Conservation (phyloP, 2,329 filamentous ascomycete genomes). For the Calonectria hawksworthii region DNA sequence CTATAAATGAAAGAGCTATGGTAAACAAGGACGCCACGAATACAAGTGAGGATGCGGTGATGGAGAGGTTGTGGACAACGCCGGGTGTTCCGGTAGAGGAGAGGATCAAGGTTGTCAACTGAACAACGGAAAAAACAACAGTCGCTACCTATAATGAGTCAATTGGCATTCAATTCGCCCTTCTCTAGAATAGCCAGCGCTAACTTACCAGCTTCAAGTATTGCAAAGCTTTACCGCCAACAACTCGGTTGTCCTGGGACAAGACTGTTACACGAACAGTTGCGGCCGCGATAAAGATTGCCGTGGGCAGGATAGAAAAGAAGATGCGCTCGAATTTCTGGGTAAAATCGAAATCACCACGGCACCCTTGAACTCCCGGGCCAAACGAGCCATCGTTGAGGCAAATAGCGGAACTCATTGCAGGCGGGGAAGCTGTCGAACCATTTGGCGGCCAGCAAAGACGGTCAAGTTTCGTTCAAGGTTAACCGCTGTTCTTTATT, state of each 20-base stretch:
- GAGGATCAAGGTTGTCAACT: slow-evolving; percentile 51
- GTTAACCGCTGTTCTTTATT: background rate
- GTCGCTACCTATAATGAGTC: slow-evolving; percentile 39
- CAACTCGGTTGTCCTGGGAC: slow-evolving; percentile 48
- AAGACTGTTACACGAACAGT: slow-evolving; percentile 51
- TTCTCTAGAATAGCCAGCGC: background rate
- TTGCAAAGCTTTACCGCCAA: slow-evolving; percentile 52
- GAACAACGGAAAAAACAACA: slow-evolving; percentile 44
- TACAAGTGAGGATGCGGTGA: slow-evolving; percentile 43
- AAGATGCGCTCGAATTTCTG: slow-evolving; percentile 63
- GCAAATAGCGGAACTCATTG: slow-evolving; percentile 46
- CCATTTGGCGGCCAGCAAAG: background rate
- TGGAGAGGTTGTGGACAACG: slow-evolving; percentile 42
- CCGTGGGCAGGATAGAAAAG: slow-evolving; percentile 58
- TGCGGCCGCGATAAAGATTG: slow-evolving; percentile 54
- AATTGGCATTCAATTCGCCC: background rate
- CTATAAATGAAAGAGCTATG: slow-evolving; percentile 49
- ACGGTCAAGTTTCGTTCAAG: background rate
- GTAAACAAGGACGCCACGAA: slow-evolving; percentile 49
- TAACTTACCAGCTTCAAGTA: slow-evolving; percentile 47
- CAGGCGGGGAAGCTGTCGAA: background rate
- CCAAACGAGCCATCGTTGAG: slow-evolving; percentile 57
- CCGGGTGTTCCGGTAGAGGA: slow-evolving; percentile 36
- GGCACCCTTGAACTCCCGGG: slow-evolving; percentile 60
- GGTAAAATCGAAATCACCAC: slow-evolving; percentile 65